phyloP scores from a whole-genome alignment of 2,329 filamentous ascomycete species.

The Ceratocystis harringtonii region DNA sequence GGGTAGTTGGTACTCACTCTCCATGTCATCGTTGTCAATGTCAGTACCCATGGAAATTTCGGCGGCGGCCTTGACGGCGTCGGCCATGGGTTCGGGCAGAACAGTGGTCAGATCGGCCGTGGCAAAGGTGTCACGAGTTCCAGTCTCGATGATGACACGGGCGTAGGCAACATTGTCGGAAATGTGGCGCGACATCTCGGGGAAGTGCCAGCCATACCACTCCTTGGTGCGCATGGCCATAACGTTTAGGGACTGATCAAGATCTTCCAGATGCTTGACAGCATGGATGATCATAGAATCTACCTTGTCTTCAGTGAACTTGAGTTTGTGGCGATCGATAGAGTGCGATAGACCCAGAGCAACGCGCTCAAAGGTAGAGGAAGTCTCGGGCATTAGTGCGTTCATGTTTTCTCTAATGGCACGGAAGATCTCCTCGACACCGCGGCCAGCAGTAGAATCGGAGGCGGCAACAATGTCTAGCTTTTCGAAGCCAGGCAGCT shows the following conservation, averaged over 20 bases:
- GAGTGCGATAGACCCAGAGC: constrained; percentile 92
- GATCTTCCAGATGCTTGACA: constrained; percentile 80
- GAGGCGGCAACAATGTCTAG: constrained; percentile 64
- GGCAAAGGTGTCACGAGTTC: constrained; percentile 69
- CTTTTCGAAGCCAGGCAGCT: constrained; percentile 76
- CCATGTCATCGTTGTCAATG: constrained; percentile 80
- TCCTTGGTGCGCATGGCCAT: constrained; percentile 99
- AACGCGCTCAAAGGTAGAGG: constrained; percentile 84
- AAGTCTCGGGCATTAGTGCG: constrained; percentile 73
- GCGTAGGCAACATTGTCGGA: constrained; percentile 95
- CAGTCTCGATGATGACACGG: constrained; percentile 73
- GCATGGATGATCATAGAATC: constrained; percentile 99
- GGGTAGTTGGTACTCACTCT: constrained; percentile 31
- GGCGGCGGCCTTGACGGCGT: constrained; percentile 78
- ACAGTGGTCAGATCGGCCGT: constrained; percentile 72
- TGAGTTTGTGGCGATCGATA: constrained; percentile 91
- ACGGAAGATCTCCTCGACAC: constrained; percentile 69
- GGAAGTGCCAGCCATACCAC: constrained; percentile 99
- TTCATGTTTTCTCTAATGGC: constrained; percentile 83
- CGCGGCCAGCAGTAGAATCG: constrained; percentile 51
- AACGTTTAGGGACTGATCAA: constrained; percentile 97
- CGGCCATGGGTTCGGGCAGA: constrained; percentile 88
- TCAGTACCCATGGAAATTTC: constrained; percentile 98
- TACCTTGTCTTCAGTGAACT: constrained; percentile 97
- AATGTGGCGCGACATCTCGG: constrained; percentile 90